phyloP scores from a whole-genome alignment of 768 basidiomycete genomes.

The Crepidotus variabilis region DNA sequence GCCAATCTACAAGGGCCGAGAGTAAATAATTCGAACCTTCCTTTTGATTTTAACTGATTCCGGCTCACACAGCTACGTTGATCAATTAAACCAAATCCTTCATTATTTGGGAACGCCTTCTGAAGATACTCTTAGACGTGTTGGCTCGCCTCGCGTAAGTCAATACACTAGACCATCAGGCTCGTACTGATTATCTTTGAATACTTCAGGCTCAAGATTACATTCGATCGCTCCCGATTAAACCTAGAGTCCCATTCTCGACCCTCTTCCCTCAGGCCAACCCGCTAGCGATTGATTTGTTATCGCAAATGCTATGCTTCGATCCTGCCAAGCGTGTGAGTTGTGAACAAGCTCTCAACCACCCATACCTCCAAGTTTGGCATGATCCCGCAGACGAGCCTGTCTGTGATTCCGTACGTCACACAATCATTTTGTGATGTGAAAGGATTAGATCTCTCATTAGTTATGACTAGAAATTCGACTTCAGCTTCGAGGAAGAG shows the following conservation, averaged over 20 bases:
- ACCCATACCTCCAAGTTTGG: constrained; percentile 96
- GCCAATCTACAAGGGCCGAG: constrained; percentile 95
- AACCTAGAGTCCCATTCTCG: constrained; percentile 88
- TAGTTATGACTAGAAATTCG: constrained; percentile 64
- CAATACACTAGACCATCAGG: neutral
- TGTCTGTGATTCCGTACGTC: constrained; percentile 65
- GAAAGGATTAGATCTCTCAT: neutral
- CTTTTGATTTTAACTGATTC: neutral
- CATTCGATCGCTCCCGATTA: constrained; percentile 96
- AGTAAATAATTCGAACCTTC: constrained; percentile 49
- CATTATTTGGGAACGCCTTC: constrained; percentile 98
- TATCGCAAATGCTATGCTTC: constrained; percentile 89
- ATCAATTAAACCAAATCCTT: constrained; percentile 96
- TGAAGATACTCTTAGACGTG: constrained; percentile 92
- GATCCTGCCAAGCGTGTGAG: constrained; percentile 96
- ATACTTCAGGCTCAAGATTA: constrained; percentile 84
- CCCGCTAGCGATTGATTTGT: constrained; percentile 88
- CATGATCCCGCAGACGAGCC: constrained; percentile 97
- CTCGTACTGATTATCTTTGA: constrained; percentile 3
- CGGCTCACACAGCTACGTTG: constrained; percentile 70
- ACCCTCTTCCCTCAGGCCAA: constrained; percentile 93
- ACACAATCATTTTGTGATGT: neutral
- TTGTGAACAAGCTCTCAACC: constrained; percentile 92
- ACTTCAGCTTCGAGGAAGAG: constrained; percentile 95
- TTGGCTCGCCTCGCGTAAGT: constrained; percentile 89